These are phyloP conservation scores for Candolleomyces efflorescens DNA, from an alignment of 768 basidiomycete species.

Conservation along the genomic window DNA sequence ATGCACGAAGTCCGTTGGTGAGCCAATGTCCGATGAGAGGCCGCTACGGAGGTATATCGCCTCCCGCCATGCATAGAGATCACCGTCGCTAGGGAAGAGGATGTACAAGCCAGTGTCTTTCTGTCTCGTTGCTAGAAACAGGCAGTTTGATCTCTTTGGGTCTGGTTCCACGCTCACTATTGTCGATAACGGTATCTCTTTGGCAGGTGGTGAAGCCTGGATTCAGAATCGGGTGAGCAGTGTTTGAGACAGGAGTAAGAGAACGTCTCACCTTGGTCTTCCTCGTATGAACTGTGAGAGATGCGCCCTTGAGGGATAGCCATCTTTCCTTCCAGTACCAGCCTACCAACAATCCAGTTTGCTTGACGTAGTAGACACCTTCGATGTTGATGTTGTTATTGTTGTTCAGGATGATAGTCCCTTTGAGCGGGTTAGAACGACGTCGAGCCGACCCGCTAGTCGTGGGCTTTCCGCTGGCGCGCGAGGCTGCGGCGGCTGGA, in stretches of 20 bases:
- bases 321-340: constrained; percentile 77
- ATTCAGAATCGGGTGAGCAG: neutral
- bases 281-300: constrained; percentile 53
- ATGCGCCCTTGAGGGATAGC: constrained; percentile 64
- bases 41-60: constrained; percentile 25
- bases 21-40: constrained; percentile 23
- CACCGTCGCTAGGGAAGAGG: constrained; percentile 23
- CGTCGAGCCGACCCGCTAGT: constrained; percentile 12
- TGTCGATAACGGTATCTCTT: constrained; percentile 18
- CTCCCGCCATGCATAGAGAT: constrained; percentile 28
- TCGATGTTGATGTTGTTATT: constrained; percentile 39
- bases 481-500: constrained; percentile 6
- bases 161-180: constrained; percentile 24
- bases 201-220: constrained; percentile 19
- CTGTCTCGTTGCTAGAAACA: constrained; percentile 15
- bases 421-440: constrained; percentile 10
- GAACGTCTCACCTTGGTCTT: constrained; percentile 64
- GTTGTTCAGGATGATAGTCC: constrained; percentile 7
- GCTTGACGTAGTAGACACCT: constrained; percentile 67
- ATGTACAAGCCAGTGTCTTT: constrained; percentile 23
- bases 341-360: constrained; percentile 64
- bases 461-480: constrained; percentile 9
- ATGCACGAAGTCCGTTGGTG: constrained; percentile 29
- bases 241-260: neutral
- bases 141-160: constrained; percentile 20